These are phyloP conservation scores for Trichoderma semiorbis DNA, from an alignment of 2,329 filamentous ascomycete species.

Conservation along the genomic window DNA sequence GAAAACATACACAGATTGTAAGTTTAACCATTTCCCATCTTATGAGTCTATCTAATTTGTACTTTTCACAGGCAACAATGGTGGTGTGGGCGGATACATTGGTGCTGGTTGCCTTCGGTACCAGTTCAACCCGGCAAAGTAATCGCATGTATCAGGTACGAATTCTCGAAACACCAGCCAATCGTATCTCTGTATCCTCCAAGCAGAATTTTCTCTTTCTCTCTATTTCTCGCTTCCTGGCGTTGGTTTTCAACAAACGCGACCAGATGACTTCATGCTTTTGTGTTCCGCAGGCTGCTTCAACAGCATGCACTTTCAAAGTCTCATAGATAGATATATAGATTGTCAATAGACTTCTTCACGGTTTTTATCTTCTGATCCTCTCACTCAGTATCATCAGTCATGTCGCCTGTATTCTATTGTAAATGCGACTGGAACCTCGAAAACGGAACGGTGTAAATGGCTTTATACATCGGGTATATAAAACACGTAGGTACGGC, in stretches of 20 bases:
- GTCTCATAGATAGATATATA: background rate
- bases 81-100: background rate
- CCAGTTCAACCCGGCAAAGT: background rate
- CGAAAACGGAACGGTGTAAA: background rate
- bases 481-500: background rate
- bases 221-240: background rate
- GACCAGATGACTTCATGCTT: background rate
- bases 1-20: no score
- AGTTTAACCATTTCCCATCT: no score
- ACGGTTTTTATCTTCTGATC: background rate
- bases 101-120: background rate
- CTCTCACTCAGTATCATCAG: background rate
- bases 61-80: background rate
- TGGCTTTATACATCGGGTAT: background rate
- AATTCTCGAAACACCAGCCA: background rate
- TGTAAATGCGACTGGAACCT: background rate
- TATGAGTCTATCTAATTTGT: background rate
- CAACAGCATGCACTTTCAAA: background rate
- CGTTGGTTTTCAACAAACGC: background rate
- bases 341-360: background rate
- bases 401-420: background rate
- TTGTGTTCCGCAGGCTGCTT: background rate
- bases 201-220: background rate
- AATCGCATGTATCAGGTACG: background rate
- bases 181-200: background rate